Conservation (phyloP, 2,329 filamentous ascomycete genomes). For the Exophiala sp. region DNA sequence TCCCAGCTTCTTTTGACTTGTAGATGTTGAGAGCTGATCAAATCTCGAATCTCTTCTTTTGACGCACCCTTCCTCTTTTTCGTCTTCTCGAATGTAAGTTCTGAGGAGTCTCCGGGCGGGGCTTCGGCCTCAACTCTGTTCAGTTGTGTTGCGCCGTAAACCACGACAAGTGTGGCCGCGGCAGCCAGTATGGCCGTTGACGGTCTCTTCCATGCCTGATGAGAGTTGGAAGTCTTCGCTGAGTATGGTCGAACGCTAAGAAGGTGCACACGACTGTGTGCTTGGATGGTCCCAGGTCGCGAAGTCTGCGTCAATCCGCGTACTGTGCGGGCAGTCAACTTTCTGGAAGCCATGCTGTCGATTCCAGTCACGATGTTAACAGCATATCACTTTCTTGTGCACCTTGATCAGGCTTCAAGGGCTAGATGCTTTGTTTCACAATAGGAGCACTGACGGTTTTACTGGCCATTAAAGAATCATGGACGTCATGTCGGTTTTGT, state of each 20-base stretch:
- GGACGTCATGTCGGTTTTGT: conserved; percentile 9
- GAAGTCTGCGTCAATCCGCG: conserved; percentile 9
- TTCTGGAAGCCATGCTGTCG: conserved; percentile 11
- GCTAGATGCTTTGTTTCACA: neutral
- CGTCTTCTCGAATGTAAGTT: conserved; percentile 66
- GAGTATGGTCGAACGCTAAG: conserved; percentile 5
- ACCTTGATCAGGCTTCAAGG: neutral
- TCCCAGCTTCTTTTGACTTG: conserved; percentile 80
- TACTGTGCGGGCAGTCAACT: conserved; percentile 1
- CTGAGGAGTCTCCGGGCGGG: conserved; percentile 42
- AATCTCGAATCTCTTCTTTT: conserved; percentile 69
- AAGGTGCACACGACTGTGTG: conserved; percentile 1
- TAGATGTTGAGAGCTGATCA: conserved; percentile 79
- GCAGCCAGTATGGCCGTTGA: conserved; percentile 39
- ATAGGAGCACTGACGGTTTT: too few species aligned
- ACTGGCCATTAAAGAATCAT: conserved; percentile 3
- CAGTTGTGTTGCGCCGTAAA: conserved; percentile 32
- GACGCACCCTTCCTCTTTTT: conserved; percentile 53
- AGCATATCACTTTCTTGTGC: neutral
- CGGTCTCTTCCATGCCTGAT: conserved; percentile 22
- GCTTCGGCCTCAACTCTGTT: conserved; percentile 49
- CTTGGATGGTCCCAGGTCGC: neutral
- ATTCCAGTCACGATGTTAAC: neutral
- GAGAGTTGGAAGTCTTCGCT: conserved; percentile 3
- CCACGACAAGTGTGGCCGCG: conserved; percentile 40